These are phyloP conservation scores for Coelastrella sp. DNA, from an alignment of 139 green algal genomes.

Conservation along the genomic window DNA sequence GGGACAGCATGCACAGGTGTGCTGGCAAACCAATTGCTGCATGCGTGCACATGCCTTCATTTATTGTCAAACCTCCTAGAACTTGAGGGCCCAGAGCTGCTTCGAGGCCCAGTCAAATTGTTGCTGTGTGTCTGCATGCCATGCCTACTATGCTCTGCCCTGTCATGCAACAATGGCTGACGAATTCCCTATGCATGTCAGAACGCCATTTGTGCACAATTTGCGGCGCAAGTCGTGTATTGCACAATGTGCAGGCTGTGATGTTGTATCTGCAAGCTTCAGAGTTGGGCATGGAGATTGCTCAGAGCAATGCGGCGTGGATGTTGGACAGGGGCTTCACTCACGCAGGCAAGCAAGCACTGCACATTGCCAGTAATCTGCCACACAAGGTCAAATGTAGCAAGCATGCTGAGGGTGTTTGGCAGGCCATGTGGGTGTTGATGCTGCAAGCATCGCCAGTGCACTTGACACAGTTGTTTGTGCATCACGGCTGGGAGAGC, in stretches of 20 bases:
- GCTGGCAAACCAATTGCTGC: not conserved
- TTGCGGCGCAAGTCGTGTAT: too few species aligned
- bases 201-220: too few species aligned
- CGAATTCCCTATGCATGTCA: too few species aligned
- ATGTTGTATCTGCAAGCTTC: conserved; percentile 84
- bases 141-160: not conserved
- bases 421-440: not conserved
- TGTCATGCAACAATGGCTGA: not conserved
- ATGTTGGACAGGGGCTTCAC: conserved; percentile 79
- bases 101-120: too few species aligned
- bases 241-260: conserved; percentile 56
- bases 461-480: not conserved
- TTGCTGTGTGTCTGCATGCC: not conserved
- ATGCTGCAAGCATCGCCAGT: not conserved
- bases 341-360: not conserved
- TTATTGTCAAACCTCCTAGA: too few species aligned
- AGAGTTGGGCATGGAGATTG: conserved; percentile 92
- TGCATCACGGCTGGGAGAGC: too few species aligned
- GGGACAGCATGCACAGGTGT: conserved; percentile 60
- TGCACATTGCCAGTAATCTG: too few species aligned
- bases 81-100: too few species aligned
- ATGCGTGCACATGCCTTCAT: too few species aligned
- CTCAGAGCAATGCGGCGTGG: conserved; percentile 93
- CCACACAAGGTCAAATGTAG: too few species aligned
- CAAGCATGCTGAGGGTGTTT: too few species aligned